Evolutionary conservation across 345 rosid species (phyloP), one percentile per base, ranked within the genome.

Genomic region (Brassica napus): DNA sequence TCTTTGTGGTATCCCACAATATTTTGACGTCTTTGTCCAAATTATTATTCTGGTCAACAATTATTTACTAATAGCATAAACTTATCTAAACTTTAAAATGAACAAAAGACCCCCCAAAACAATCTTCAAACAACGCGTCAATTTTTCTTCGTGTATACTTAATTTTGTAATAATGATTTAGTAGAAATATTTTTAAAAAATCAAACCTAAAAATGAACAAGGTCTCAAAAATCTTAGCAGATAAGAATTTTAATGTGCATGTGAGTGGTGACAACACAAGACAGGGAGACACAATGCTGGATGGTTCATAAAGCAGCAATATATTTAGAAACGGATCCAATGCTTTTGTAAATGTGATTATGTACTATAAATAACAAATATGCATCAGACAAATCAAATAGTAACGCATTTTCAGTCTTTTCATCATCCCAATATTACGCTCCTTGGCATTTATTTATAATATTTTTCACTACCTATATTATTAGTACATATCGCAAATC

Each of bases 271-370:
- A 37, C 59, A 68, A 68, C 26, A 67, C 21, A 32, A 5, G 49
- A 74, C 78, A 68, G 42, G 49, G 69, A 65, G 77, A 79, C 82
- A 78, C 6, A 57, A 59, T 72, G 77, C 68, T 52, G 58, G 58
- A 52, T 52, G 21, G 58, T 52, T 52, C 58, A 52, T 52, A 52
- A 15, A 52, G 8, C 65, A 71, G 60, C 49, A 8, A 16, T 65
- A 55, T 49, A 71, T 57, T 37, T 57, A 11, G 1, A 24, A 57
- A 71, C 39, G 75, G 11, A 71, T 71, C 66, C 65, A 52, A 70
- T 71, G 81, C 65, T 49, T 52, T 21, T 21, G 59, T 63, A 31
- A 8, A 34, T 69, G 21, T 30, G 10, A 67, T 14, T 32, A 6
- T 21, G 34, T 58, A 7, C 24, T 18, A 31, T 15, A 21, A 12